These are phyloP conservation scores for Neurospora sp. DNA, from an alignment of 495 filamentous ascomycete species.

Conservation along the genomic window DNA sequence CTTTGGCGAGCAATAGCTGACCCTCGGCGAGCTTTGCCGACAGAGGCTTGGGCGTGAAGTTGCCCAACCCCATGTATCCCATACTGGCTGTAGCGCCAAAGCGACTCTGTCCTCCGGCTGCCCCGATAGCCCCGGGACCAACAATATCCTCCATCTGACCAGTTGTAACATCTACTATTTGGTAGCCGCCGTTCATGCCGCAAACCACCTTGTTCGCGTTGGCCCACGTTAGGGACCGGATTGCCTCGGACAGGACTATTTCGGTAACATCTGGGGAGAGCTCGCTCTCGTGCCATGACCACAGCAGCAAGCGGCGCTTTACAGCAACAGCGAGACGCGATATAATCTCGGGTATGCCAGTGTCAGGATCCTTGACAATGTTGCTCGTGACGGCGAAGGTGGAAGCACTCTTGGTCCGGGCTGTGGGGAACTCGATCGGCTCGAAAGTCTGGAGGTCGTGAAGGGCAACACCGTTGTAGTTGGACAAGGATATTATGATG, in stretches of 20 bases:
- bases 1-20: constrained; percentile 82
- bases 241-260: constrained; percentile 64
- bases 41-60: constrained; percentile 81
- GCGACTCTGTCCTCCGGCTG: constrained; percentile 54
- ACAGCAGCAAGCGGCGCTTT: constrained; percentile 79
- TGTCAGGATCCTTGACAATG: constrained; percentile 78
- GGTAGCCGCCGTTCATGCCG: constrained; percentile 79
- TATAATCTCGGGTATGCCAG: constrained; percentile 81
- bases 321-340: constrained; percentile 83
- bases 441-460: constrained; percentile 81
- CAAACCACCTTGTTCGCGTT: constrained; percentile 76
- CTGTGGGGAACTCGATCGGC: constrained; percentile 55
- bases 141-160: constrained; percentile 63
- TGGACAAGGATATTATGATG: constrained; percentile 79
- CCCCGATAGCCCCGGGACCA: constrained; percentile 66
- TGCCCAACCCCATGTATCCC: constrained; percentile 91
- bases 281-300: constrained; percentile 95
- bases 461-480: constrained; percentile 66
- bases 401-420: constrained; percentile 74
- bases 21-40: constrained; percentile 73
- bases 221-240: constrained; percentile 83
- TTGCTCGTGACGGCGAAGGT: constrained; percentile 90
- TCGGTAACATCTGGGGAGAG: constrained; percentile 63
- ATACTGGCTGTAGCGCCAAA: constrained; percentile 59
- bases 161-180: constrained; percentile 75